These are phyloP conservation scores for Kockovaella imperatae DNA, from an alignment of 768 basidiomycete species.

Conservation along the genomic window DNA sequence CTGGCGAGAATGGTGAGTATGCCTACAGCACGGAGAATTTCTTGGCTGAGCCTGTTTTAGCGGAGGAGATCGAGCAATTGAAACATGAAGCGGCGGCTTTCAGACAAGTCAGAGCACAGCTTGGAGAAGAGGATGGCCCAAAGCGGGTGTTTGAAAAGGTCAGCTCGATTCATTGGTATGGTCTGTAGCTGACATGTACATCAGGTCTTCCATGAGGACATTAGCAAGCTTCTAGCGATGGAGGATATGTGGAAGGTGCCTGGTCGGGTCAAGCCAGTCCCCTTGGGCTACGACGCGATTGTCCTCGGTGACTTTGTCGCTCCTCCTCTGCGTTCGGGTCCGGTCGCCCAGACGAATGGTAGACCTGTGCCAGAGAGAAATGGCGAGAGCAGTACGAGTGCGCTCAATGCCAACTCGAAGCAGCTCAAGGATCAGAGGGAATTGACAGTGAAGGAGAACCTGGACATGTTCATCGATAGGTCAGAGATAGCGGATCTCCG, in stretches of 20 bases:
- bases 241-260: conserved; percentile 82
- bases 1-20: conserved; percentile 79
- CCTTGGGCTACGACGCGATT: conserved; percentile 75
- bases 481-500: conserved; percentile 37
- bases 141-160: conserved; percentile 80
- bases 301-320: conserved; percentile 55
- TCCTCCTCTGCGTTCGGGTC: conserved; percentile 40
- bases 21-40: not conserved
- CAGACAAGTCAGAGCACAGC: conserved; percentile 62
- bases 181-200: conserved; percentile 1
- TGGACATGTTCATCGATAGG: conserved; percentile 80
- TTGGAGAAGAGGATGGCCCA: conserved; percentile 58
- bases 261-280: conserved; percentile 71
- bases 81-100: conserved; percentile 86
- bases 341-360: conserved; percentile 12
- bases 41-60: conserved; percentile 46
- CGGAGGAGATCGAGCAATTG: conserved; percentile 79
- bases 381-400: not conserved
- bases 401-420: no score
- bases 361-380: conserved; percentile 16
- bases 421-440: conserved; percentile 71
- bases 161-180: not conserved
- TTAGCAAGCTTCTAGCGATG: conserved; percentile 83
- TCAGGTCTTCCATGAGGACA: conserved; percentile 82
- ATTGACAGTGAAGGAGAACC: conserved; percentile 68